Evolutionary conservation across 2,329 filamentous ascomycete species (phyloP).

Genomic region (Neocatenulostroma microsporum): DNA sequence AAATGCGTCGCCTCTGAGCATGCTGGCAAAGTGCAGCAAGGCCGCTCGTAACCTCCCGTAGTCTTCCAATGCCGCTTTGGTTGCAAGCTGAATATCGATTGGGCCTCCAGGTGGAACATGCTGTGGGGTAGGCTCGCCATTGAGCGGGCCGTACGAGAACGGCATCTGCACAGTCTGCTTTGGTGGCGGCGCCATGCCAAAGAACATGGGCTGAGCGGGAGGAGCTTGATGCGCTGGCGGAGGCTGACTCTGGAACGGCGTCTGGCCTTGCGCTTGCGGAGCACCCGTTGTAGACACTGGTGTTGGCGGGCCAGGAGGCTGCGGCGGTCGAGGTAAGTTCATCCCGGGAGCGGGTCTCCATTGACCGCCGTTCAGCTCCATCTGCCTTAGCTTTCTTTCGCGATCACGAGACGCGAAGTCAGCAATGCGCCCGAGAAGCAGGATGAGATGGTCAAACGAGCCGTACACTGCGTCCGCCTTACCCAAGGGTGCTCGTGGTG

Average conservation of each 20-base stretch:
- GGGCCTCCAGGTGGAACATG: constrained; percentile 38
- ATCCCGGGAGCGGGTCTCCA: constrained; percentile 49
- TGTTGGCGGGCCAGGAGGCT: constrained; percentile 10
- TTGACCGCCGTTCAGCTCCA: constrained; percentile 51
- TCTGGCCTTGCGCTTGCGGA: constrained; percentile 4
- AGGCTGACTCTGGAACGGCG: neutral
- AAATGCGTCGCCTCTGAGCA: constrained; percentile 68
- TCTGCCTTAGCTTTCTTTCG: constrained; percentile 64
- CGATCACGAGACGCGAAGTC: constrained; percentile 73
- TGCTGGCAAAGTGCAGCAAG: constrained; percentile 58
- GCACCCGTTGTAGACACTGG: constrained; percentile 12
- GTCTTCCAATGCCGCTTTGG: constrained; percentile 63
- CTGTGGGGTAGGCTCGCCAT: constrained; percentile 17
- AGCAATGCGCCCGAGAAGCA: constrained; percentile 71
- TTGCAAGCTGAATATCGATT: constrained; percentile 54
- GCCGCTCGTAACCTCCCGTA: constrained; percentile 69
- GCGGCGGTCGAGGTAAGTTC: constrained; percentile 33
- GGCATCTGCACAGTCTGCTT: constrained; percentile 35
- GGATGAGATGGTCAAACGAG: constrained; percentile 77
- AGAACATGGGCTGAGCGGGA: constrained; percentile 42
- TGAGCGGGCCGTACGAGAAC: constrained; percentile 30
- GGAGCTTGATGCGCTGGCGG: too few species aligned
- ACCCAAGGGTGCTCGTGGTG: constrained; percentile 73
- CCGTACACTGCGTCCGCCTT: constrained; percentile 74
- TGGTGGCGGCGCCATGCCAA: constrained; percentile 42